Evolutionary conservation across 2,329 filamentous ascomycete genomes (phyloP).

Genomic region (Diaporthe eres): DNA sequence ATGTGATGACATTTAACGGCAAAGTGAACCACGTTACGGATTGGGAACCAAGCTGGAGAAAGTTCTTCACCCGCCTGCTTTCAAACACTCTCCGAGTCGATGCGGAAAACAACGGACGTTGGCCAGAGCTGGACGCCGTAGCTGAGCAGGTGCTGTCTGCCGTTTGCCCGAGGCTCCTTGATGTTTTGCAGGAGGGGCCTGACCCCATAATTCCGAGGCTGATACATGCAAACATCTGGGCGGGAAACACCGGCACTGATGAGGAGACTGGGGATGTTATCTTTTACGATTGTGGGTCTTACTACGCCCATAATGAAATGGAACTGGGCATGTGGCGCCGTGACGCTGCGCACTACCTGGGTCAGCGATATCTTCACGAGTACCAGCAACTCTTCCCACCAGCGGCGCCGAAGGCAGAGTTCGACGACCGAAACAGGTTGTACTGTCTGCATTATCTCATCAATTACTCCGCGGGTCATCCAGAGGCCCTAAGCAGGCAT

Average conservation of each 20-base stretch:
- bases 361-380: not conserved
- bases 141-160: not conserved
- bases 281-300: not conserved
- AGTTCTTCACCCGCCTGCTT: not conserved
- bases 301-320: slow-evolving; percentile 8
- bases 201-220: not conserved
- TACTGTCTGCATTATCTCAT: slow-evolving; percentile 5
- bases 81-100: not conserved
- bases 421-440: not conserved
- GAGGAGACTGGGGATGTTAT: not conserved
- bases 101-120: fast-evolving
- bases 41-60: not conserved
- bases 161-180: not conserved
- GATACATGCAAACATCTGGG: not conserved
- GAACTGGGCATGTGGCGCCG: slow-evolving; percentile 6
- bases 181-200: not conserved
- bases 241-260: not conserved
- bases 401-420: not conserved
- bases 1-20: not conserved
- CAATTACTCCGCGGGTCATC: not conserved
- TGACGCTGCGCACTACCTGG: not conserved
- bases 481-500: not conserved
- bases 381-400: not conserved
- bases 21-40: not conserved
- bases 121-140: not conserved